Evolutionary conservation across 2,329 filamentous ascomycete genomes (phyloP), one percentile per base, ranked within the genome.

Genomic region (Apiospora aurea): DNA sequence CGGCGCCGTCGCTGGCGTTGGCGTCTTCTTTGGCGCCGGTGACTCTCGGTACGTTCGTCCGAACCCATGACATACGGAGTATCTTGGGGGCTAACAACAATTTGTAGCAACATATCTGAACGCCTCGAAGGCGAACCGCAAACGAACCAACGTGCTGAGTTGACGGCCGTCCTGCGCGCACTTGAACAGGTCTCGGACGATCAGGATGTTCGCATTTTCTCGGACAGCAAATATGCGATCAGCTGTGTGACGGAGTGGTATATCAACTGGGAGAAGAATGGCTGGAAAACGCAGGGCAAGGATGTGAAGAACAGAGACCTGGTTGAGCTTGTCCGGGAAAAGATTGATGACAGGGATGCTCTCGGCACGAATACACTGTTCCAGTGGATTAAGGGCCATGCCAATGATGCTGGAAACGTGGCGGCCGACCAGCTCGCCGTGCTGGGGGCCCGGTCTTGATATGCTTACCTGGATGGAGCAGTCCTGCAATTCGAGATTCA

Each of bases 81-180:
- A 38, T 26, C 14, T 24, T 24, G 24, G 72, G 67, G 74, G 57
- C 57, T 80, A 72, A 79, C 73, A 24, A 26, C 10, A n/a, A 67
- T 5, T 18, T 34, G 34, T 70, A 88, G 86, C 75, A 92, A 91
- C 79, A 80, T 97, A 34, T 94, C 93, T 16, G 95, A 97, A 82
- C 90, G 91, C 4, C 88, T 98, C 2, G 83, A 87, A 69, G 94
- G 94, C 69, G 85, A 87, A 21, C 86, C 87, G 13, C 96, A 98
- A 82, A 98, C 96, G 0, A 99, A 99, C 80, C 94, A 98, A 81
- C 93, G 96, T 3, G 96, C 96, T n/a, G 96, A 99, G 83, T 86
- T 99, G 72, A 95, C 93, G 34, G 96, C 95, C 10, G 92, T 98
- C 74, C 86, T 94, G 43, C 92, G 95, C 72, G 95, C 95, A 0